These are phyloP conservation scores for Nemania bipapillata DNA, from an alignment of 2,329 filamentous ascomycete species.

Conservation along the genomic window DNA sequence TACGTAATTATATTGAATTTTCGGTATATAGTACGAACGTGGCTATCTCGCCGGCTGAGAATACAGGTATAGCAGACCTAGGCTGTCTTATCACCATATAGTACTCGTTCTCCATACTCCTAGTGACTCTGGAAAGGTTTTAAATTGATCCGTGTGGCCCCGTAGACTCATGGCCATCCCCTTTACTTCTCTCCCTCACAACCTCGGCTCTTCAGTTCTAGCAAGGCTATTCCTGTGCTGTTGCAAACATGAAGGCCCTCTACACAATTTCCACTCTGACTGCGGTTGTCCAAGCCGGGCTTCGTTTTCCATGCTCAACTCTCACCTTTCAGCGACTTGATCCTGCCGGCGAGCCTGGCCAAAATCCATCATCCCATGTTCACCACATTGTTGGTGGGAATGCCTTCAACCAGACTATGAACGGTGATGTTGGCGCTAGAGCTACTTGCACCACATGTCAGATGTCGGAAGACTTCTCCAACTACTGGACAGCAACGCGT, in stretches of 20 bases:
- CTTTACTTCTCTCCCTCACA: background rate
- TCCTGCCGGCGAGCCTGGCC: constrained; percentile 35
- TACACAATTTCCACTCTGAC: constrained; percentile 11
- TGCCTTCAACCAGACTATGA: constrained; percentile 38
- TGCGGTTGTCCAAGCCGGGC: constrained; percentile 30
- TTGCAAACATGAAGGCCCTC: constrained; percentile 30
- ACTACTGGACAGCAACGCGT: constrained; percentile 42
- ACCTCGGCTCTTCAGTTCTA: background rate
- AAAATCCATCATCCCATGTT: constrained; percentile 34
- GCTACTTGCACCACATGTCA: constrained; percentile 46
- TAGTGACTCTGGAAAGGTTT: background rate
- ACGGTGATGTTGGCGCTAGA: constrained; percentile 29
- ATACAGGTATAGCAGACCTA: background rate
- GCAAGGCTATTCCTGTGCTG: background rate
- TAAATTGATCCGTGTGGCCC: background rate
- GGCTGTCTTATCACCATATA: background rate
- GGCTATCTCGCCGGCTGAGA: background rate
- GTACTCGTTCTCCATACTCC: too few relatives aligned
- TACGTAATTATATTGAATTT: constrained; percentile 15
- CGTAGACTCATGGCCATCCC: background rate
- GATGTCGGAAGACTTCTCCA: constrained; percentile 45
- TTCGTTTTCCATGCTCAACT: constrained; percentile 39
- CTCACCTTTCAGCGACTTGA: constrained; percentile 37
- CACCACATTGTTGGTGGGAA: constrained; percentile 41
- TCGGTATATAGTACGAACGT: constrained; percentile 11